Evolutionary conservation across 2,329 filamentous ascomycete species (phyloP).

Genomic region (Trichoderma breve): DNA sequence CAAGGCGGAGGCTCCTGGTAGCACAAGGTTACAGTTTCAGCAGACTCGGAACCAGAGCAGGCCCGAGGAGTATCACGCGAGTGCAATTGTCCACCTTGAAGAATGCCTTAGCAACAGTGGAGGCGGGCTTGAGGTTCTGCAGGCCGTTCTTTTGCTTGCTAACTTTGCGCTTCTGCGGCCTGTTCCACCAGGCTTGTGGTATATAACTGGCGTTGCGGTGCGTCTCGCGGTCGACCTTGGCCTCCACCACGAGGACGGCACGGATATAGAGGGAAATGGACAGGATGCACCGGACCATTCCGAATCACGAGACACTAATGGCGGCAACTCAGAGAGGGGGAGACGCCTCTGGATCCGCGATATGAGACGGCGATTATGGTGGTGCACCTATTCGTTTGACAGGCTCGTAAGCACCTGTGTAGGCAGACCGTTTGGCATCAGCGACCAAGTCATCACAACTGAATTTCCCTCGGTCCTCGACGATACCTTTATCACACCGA

Average conservation of each 20-base stretch:
- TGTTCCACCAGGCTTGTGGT: conserved; percentile 92
- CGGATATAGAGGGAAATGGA: conserved; percentile 58
- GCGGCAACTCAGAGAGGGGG: conserved; percentile 51
- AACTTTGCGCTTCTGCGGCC: conserved; percentile 89
- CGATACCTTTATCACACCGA: conserved; percentile 80
- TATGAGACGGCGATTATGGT: conserved; percentile 84
- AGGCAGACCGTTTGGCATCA: conserved; percentile 87
- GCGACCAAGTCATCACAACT: conserved; percentile 94
- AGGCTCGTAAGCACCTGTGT: conserved; percentile 94
- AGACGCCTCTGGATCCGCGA: conserved; percentile 83
- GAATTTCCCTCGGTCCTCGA: conserved; percentile 89
- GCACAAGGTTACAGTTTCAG: conserved; percentile 33
- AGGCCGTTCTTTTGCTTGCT: conserved; percentile 86
- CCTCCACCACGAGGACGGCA: conserved; percentile 87
- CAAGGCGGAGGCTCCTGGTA: conserved; percentile 44
- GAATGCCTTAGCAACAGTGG: conserved; percentile 79
- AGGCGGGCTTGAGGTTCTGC: conserved; percentile 88
- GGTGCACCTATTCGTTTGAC: conserved; percentile 95
- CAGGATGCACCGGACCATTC: conserved; percentile 40
- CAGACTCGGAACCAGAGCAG: conserved; percentile 53
- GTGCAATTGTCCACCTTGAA: conserved; percentile 88
- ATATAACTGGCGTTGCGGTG: conserved; percentile 92
- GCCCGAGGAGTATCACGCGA: conserved; percentile 94
- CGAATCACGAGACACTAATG: conserved; percentile 30
- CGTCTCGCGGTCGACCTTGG: conserved; percentile 88